A percentile compares a stretch with the other conserved stretches of the same genome.
Evolutionary conservation across 768 basidiomycete species (phyloP).

Genomic region (Russula compacta): DNA sequence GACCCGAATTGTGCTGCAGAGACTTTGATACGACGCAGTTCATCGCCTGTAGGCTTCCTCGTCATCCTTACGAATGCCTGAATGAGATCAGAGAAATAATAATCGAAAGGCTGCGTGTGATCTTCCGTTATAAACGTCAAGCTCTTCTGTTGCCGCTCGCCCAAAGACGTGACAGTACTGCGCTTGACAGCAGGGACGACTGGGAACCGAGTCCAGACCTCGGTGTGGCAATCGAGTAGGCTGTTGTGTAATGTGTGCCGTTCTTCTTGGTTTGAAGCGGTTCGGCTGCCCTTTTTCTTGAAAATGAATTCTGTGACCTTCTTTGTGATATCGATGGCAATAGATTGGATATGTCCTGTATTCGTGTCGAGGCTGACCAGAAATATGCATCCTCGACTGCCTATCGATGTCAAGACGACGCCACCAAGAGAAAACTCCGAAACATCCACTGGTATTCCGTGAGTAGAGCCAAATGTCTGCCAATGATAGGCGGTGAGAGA

Average conservation of each 20-base stretch:
- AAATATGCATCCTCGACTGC: slow-evolving; percentile 34
- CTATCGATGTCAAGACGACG: slow-evolving; percentile 37
- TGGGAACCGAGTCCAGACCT: slow-evolving; percentile 11
- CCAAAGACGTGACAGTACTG: slow-evolving; percentile 10
- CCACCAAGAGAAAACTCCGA: slow-evolving; percentile 21
- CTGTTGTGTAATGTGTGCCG: slow-evolving; percentile 33
- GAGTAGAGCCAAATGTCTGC: slow-evolving; percentile 44
- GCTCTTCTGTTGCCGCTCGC: slow-evolving; percentile 25
- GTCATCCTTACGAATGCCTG: slow-evolving; percentile 38
- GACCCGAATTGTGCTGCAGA: slow-evolving; percentile 25
- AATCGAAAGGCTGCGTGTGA: slow-evolving; percentile 28
- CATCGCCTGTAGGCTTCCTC: slow-evolving; percentile 42
- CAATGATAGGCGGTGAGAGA: slow-evolving; percentile 41
- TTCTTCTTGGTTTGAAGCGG: slow-evolving; percentile 11
- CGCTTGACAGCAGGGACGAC: slow-evolving; percentile 11
- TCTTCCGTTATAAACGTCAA: slow-evolving; percentile 39
- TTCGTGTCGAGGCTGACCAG: slow-evolving; percentile 33
- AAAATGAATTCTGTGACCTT: slow-evolving; percentile 50
- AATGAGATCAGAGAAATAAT: slow-evolving; percentile 40
- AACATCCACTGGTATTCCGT: slow-evolving; percentile 35
- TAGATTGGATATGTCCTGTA: slow-evolving; percentile 31
- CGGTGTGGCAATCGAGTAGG: slow-evolving; percentile 5
- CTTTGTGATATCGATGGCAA: slow-evolving; percentile 43
- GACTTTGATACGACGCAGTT: slow-evolving; percentile 29
- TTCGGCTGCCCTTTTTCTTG: slow-evolving; percentile 32